Evolutionary conservation across 331 rosid genomes (phyloP), one percentile per base, ranked within the genome.

Genomic region (Malus hybrid): DNA sequence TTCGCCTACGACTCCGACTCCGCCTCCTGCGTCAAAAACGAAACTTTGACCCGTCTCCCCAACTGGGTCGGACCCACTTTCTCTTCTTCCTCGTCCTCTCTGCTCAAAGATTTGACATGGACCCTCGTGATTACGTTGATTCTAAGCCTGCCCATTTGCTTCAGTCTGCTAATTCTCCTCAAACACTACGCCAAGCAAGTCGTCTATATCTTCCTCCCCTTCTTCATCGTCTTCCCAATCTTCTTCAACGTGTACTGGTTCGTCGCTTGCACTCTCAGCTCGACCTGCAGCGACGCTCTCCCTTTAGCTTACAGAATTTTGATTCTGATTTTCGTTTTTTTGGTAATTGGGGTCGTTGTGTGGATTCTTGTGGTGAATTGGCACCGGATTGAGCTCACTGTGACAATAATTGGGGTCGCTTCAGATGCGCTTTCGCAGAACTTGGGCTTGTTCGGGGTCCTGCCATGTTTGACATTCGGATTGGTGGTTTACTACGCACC

Each of bases 191-290:
- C 97, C 70, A 91, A 90, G 76, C 96, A 91, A 55, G 65, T 93
- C 36, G 96, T 93, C 76, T 93, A 93, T 79, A 87, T 70, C 6
- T 71, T 85, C 0, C 77, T 94, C 19, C 97, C 98, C 0, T 87
- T 94, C 79, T 88, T 94, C 54, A 62, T 93, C 4, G 10, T 77
- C 7, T 66, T 93, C 36, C 98, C 98, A 3, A 74, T 94, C 44
- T 91, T 94, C 71, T 76, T 91, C 68, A 83, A 91, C 64, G 90
- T 90, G 6, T 94, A 87, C 24, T 91, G 97, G 97, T 94, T 94
- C 70, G 96, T 91, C 6, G 96, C 90, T 19, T 93, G 98, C 79
- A 87, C 95, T 1, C 9, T 93, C 5, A 78, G 87, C 83, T 74
- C 90, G 12, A 16, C 82, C 10, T 93, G 98, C 63, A 83, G 88